Evolutionary conservation across 768 basidiomycete genomes (phyloP), one percentile per base, ranked within the genome.

Genomic region (Kwoniella sp.): DNA sequence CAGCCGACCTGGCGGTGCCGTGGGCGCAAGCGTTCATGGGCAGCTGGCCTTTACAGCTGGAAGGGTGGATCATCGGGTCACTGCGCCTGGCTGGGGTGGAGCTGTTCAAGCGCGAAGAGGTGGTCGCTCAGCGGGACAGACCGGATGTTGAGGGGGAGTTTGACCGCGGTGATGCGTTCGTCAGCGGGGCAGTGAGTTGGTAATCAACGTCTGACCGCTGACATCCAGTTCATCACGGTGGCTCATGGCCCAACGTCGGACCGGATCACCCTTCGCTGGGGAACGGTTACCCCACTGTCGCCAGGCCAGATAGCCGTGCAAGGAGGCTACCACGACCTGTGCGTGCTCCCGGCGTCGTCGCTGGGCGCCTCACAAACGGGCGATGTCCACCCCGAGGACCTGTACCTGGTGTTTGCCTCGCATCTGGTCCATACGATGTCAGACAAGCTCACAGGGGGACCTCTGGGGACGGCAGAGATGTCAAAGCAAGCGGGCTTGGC

Each of bases 141-240:
- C 22, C 32, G 15, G n/a, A 22, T 41, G 6, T 29, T 12, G 29
- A 38, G 3, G 31, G 23, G 11, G 48, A 23, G 8, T 40, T 33
- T 15, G 1, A 41, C 22, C 15, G 22, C 8, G 48, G 48, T 4
- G 26, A 50, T 14, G 39, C 48, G 2, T 29, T 42, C 8, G 27
- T 50, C 10, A 50, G 42, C 33, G 48, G 48, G 40, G 38, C 41
- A 15, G 48, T 50, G 20, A 50, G 48, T 48, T 46, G 17, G 36
- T 37, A n/a, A 11, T 17, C n/a, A 12, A 41, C n/a, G 25, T n/a
- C 19, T 6, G 11, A 20, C 40, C 22, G 19, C 15, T 19, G 5
- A 27, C 12, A 31, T 9, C 25, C 3, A 50, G 48, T 50, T 50
- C 39, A 50, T 39, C 1, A n/a, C 41, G 20, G 48, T 40, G 23